Evolutionary conservation across 2,329 filamentous ascomycete genomes (phyloP).

Genomic region (Acrocalymma vagum): DNA sequence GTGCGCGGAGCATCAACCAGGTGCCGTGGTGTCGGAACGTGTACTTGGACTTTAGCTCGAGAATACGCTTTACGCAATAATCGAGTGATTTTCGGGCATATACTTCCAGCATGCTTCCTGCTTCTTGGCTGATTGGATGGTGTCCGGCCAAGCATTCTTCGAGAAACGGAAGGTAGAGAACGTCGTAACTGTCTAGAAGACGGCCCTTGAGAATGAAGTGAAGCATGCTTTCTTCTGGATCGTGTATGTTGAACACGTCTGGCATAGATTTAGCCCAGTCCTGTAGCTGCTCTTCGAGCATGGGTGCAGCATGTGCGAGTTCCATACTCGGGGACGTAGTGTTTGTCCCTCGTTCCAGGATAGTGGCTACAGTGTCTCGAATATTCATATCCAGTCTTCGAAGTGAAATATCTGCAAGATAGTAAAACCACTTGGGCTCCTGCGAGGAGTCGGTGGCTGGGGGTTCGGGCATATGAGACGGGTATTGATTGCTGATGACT

Average conservation of each 20-base stretch:
- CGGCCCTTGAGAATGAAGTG: conserved; percentile 7
- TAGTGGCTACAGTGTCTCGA: background rate
- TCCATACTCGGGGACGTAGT: background rate
- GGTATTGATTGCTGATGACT: conserved; percentile 12
- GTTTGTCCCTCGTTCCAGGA: background rate
- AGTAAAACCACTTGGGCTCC: conserved; percentile 11
- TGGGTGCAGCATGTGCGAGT: background rate
- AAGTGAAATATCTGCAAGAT: conserved; percentile 17
- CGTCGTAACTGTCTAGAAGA: conserved; percentile 5
- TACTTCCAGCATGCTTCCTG: background rate
- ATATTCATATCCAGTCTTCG: conserved; percentile 5
- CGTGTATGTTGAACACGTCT: background rate
- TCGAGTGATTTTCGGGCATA: conserved; percentile 3
- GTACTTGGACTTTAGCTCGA: conserved; percentile 3
- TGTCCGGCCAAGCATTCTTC: background rate
- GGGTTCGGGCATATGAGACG: conserved; percentile 3
- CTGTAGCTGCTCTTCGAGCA: conserved; percentile 1
- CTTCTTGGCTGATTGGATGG: background rate
- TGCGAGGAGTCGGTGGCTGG: background rate
- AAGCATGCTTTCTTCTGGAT: conserved; percentile 3
- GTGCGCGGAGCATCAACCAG: conserved; percentile 10
- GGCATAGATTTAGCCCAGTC: conserved; percentile 7
- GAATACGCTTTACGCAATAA: background rate
- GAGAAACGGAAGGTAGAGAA: conserved; percentile 5
- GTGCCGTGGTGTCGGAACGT: conserved; percentile 14